Evolutionary conservation across 768 basidiomycete species (phyloP).

Genomic region (Mrakia gelida): DNA sequence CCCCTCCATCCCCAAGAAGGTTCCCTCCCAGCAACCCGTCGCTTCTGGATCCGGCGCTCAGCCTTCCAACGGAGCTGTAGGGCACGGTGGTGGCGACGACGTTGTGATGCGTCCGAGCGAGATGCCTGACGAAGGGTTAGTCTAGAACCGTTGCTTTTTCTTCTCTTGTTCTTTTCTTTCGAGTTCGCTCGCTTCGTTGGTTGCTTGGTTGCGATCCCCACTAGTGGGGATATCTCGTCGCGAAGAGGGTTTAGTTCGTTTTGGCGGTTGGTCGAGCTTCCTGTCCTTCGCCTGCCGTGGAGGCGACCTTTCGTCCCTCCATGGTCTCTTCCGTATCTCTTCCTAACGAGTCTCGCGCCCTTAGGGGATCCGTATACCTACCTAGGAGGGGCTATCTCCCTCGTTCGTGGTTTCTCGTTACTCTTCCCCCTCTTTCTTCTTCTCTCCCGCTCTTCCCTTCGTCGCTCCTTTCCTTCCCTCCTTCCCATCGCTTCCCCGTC

Average conservation of each 20-base stretch:
- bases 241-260: too few relatives aligned
- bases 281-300: not conserved
- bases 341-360: not conserved
- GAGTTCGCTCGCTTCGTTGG: not conserved
- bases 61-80: not conserved
- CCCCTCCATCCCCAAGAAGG: conserved; percentile 12
- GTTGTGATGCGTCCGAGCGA: conserved; percentile 29
- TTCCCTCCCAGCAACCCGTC: not conserved
- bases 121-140: conserved; percentile 33
- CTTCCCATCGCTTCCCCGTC: not conserved
- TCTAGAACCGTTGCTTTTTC: not conserved
- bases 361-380: not conserved
- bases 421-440: not conserved
- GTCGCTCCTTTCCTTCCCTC: not conserved
- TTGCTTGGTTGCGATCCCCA: not conserved
- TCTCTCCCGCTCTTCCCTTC: not conserved
- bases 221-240: not conserved
- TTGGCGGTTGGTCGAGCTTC: not conserved
- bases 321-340: not conserved
- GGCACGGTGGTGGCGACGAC: not conserved
- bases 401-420: not conserved
- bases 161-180: not conserved
- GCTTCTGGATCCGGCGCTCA: conserved; percentile 3
- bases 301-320: conserved; percentile 6
- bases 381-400: not conserved